These are phyloP conservation scores for Hansenula sp. DNA, from an alignment of 1,139 yeast genomes.

Conservation along the genomic window DNA sequence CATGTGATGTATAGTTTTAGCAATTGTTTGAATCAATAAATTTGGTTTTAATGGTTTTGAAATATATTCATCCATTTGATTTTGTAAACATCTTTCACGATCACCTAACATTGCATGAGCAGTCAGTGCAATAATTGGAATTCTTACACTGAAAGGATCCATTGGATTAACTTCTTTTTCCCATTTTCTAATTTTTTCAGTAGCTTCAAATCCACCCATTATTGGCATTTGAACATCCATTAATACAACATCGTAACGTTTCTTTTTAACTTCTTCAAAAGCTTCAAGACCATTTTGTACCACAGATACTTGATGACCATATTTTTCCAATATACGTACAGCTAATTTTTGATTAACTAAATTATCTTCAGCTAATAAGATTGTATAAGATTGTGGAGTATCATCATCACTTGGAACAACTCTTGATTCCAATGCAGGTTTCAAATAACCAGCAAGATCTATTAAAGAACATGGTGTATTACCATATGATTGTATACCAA, in stretches of 20 bases:
- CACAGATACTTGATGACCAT: constrained; percentile 76
- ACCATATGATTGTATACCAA: constrained; percentile 85
- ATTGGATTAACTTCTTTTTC: constrained; percentile 69
- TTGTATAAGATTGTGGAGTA: constrained; percentile 73
- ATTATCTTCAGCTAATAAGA: constrained; percentile 82
- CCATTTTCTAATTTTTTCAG: constrained; percentile 83
- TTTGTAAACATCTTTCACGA: constrained; percentile 76
- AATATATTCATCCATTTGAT: constrained; percentile 89
- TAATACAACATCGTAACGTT: constrained; percentile 70
- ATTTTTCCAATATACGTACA: constrained; percentile 75
- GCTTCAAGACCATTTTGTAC: constrained; percentile 87
- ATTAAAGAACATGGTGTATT: constrained; percentile 81
- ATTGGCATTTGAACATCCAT: constrained; percentile 97
- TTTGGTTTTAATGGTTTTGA: constrained; percentile 86
- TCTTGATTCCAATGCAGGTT: constrained; percentile 80
- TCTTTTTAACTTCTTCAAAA: constrained; percentile 60
- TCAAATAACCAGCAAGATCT: constrained; percentile 76
- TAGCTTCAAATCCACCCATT: constrained; percentile 93
- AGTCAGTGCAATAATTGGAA: constrained; percentile 85
- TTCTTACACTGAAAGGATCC: constrained; percentile 52
- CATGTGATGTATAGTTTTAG: constrained; percentile 74
- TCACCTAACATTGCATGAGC: constrained; percentile 92
- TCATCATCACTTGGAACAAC: constrained; percentile 79
- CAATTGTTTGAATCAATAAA: constrained; percentile 76
- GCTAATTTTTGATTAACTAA: constrained; percentile 85